Conservation (phyloP, 73 alveolate genomes). For the Stentor coeruleus region DNA sequence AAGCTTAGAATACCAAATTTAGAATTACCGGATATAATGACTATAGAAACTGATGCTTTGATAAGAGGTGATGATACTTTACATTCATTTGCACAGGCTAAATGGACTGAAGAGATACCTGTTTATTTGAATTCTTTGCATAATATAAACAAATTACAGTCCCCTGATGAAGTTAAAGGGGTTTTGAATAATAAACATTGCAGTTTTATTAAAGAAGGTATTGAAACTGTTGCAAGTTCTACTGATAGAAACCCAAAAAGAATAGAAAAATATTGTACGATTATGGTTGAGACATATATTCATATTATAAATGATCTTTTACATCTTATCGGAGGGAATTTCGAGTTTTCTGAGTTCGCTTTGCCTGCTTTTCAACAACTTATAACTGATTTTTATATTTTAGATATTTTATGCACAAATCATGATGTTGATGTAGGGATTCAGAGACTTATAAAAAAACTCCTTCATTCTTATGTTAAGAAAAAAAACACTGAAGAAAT, state of each 20-base stretch:
- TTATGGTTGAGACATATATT: neutral
- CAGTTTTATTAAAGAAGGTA: neutral
- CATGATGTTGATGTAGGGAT: neutral
- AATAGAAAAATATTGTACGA: neutral
- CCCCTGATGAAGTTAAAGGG: neutral
- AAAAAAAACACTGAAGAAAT: neutral
- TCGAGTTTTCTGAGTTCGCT: neutral
- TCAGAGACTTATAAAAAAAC: neutral
- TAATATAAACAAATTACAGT: neutral
- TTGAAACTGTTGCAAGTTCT: constrained; percentile 14
- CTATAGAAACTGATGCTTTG: neutral
- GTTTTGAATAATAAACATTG: neutral
- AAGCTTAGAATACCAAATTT: neutral
- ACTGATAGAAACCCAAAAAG: neutral
- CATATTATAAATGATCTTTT: neutral
- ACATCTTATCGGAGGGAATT: neutral
- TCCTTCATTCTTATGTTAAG: neutral
- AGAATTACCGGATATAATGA: neutral
- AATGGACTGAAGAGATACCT: constrained; percentile 16
- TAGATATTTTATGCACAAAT: neutral
- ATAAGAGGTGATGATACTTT: neutral
- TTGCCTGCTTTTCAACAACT: constrained; percentile 2
- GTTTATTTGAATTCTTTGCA: neutral
- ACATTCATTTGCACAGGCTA: neutral
- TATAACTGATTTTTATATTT: neutral